Evolutionary conservation across 768 basidiomycete species (phyloP).

Genomic region (Termitomyces sp.): DNA sequence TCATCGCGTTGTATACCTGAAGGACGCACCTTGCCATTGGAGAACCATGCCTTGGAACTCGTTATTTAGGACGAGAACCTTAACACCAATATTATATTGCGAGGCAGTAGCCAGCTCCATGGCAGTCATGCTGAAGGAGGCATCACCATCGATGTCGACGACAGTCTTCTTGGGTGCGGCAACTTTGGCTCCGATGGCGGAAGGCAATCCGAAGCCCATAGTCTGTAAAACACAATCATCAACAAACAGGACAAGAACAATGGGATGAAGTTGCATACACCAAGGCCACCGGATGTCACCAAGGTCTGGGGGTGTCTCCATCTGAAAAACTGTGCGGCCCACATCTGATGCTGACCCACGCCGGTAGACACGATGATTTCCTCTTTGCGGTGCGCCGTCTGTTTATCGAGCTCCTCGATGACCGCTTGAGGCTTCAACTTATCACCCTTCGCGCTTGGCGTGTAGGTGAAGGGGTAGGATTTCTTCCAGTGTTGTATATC

Average conservation of each 20-base stretch:
- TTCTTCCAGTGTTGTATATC: slow-evolving; percentile 83
- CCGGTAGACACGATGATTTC: slow-evolving; percentile 88
- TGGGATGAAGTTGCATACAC: slow-evolving; percentile 48
- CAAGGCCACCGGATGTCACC: slow-evolving; percentile 93
- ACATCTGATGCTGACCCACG: slow-evolving; percentile 99
- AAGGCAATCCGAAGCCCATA: slow-evolving; percentile 96
- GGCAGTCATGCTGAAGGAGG: slow-evolving; percentile 98
- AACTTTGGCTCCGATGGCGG: slow-evolving; percentile 96
- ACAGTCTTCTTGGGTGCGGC: slow-evolving; percentile 92
- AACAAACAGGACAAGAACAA: slow-evolving; percentile 1
- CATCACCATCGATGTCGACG: slow-evolving; percentile 96
- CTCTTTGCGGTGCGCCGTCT: slow-evolving; percentile 76
- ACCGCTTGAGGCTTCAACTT: slow-evolving; percentile 96
- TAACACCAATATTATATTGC: slow-evolving; percentile 90
- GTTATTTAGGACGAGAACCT: slow-evolving; percentile 90
- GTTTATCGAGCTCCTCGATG: slow-evolving; percentile 83
- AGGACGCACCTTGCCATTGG: slow-evolving; percentile 88
- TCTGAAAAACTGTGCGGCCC: slow-evolving; percentile 92
- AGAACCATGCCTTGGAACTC: slow-evolving; percentile 99
- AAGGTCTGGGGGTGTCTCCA: slow-evolving; percentile 86
- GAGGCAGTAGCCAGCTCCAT: slow-evolving; percentile 97
- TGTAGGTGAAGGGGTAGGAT: slow-evolving; percentile 87
- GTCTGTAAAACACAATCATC: slow-evolving; percentile 45
- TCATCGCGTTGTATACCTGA: neutral
- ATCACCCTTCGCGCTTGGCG: slow-evolving; percentile 53